Evolutionary conservation across 306 rosid species (phyloP).

Genomic region (Sesbania bispinosa): DNA sequence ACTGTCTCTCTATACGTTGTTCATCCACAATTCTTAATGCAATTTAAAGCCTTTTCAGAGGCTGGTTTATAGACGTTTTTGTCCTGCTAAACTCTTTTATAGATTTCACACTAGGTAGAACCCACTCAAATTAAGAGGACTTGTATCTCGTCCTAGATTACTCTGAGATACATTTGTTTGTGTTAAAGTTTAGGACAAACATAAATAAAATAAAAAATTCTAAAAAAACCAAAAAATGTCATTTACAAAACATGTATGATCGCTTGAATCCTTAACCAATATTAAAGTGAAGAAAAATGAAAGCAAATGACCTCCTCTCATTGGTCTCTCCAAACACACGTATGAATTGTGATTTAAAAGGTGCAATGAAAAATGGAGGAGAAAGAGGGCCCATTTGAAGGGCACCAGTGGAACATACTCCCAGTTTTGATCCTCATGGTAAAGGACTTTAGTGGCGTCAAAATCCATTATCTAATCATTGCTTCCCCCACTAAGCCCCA

Average conservation of each 20-base stretch:
- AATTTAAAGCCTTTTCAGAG: no score
- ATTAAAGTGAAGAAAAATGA: neutral
- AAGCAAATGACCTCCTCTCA: neutral
- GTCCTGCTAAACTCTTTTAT: no score
- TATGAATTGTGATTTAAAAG: neutral
- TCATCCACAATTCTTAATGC: no score
- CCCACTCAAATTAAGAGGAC: no score
- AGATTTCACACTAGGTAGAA: no score
- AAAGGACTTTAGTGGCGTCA: slow-evolving; percentile 41
- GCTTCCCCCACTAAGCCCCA: slow-evolving; percentile 53
- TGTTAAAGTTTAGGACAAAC: no score
- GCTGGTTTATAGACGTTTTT: no score
- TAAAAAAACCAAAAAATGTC: no score
- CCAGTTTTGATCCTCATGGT: slow-evolving; percentile 54
- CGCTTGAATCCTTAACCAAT: neutral
- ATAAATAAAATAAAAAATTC: neutral
- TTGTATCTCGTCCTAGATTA: no score
- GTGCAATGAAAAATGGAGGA: slow-evolving; percentile 1
- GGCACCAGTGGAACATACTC: slow-evolving; percentile 55
- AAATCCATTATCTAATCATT: slow-evolving; percentile 68
- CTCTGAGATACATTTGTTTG: no score
- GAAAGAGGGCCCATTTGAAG: slow-evolving; percentile 49
- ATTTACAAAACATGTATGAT: neutral
- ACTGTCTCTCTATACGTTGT: no score
- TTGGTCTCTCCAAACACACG: neutral